These are phyloP conservation scores for Thelephora ganbajun DNA, from an alignment of 768 basidiomycete species.

Conservation along the genomic window DNA sequence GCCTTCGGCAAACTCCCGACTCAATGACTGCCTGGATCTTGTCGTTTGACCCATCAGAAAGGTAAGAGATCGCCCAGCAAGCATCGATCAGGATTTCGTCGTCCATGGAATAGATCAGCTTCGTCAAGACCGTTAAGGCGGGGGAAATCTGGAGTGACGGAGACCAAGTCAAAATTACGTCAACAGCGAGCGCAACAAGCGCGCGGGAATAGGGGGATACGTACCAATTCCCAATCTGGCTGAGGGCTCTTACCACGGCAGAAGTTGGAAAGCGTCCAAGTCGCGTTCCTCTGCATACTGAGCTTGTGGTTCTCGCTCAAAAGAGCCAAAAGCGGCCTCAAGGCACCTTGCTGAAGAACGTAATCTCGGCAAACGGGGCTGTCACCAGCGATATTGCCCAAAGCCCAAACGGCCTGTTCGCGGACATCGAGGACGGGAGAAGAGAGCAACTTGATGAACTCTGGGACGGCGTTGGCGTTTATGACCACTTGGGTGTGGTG, in stretches of 20 bases:
- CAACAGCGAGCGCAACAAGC: constrained; percentile 1
- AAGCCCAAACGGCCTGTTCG: constrained; percentile 98
- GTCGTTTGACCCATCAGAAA: constrained; percentile 97
- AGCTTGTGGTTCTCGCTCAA: constrained; percentile 96
- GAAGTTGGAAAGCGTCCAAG: constrained; percentile 99
- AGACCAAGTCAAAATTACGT: constrained; percentile 9
- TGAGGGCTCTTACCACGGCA: constrained; percentile 97
- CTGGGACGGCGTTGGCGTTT: constrained; percentile 83
- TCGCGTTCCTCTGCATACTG: constrained; percentile 96
- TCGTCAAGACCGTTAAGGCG: constrained; percentile 90
- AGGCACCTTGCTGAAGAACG: constrained; percentile 84
- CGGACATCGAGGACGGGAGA: constrained; percentile 94
- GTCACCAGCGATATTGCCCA: constrained; percentile 98
- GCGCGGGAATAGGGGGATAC: constrained; percentile 14
- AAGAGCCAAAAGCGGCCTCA: constrained; percentile 80
- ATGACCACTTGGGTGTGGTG: constrained; percentile 99
- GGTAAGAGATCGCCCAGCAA: constrained; percentile 99
- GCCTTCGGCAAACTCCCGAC: constrained; percentile 90
- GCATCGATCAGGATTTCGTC: constrained; percentile 99
- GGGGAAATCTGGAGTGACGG: constrained; percentile 67
- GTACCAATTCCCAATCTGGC: constrained; percentile 92
- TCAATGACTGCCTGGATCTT: constrained; percentile 99
- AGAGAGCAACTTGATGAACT: constrained; percentile 92
- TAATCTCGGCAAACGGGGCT: constrained; percentile 96
- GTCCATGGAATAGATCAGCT: constrained; percentile 96